Evolutionary conservation across 805 yeast species (phyloP).

Genomic region (Metschnikowia lochheadii): DNA sequence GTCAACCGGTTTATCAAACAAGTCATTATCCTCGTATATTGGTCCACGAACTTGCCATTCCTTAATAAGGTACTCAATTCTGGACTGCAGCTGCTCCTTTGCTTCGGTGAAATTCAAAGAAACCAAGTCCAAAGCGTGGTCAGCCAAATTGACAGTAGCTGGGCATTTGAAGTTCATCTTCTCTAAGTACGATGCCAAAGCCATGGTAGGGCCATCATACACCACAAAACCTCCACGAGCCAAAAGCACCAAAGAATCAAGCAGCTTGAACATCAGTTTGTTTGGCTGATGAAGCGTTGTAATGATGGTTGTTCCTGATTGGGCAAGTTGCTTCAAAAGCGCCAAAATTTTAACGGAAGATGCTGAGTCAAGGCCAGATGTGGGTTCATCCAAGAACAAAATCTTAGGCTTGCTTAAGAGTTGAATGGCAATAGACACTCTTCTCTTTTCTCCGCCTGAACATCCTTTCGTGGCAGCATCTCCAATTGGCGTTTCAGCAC

Average conservation of each 20-base stretch:
- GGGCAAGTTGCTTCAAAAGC: slow-evolving; percentile 55
- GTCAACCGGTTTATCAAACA: slow-evolving; percentile 16
- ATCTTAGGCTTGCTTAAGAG: slow-evolving; percentile 68
- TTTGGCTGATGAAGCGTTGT: slow-evolving; percentile 85
- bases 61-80: slow-evolving; percentile 25
- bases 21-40: background rate
- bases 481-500: slow-evolving; percentile 63
- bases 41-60: slow-evolving; percentile 36
- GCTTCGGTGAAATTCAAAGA: slow-evolving; percentile 39
- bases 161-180: slow-evolving; percentile 56
- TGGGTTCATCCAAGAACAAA: slow-evolving; percentile 79
- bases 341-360: slow-evolving; percentile 67
- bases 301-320: slow-evolving; percentile 61
- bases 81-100: slow-evolving; percentile 16
- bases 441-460: slow-evolving; percentile 61
- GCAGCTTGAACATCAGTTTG: slow-evolving; percentile 54
- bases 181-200: slow-evolving; percentile 46
- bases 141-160: slow-evolving; percentile 63
- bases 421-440: slow-evolving; percentile 80
- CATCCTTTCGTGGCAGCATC: slow-evolving; percentile 37
- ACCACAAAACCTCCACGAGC: slow-evolving; percentile 72
- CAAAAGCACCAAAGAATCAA: slow-evolving; percentile 68
- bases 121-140: slow-evolving; percentile 65
- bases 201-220: slow-evolving; percentile 54
- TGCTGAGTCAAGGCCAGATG: slow-evolving; percentile 81